phyloP scores from a whole-genome alignment of 345 rosid species.

The Crucihimalaya himalaica region DNA sequence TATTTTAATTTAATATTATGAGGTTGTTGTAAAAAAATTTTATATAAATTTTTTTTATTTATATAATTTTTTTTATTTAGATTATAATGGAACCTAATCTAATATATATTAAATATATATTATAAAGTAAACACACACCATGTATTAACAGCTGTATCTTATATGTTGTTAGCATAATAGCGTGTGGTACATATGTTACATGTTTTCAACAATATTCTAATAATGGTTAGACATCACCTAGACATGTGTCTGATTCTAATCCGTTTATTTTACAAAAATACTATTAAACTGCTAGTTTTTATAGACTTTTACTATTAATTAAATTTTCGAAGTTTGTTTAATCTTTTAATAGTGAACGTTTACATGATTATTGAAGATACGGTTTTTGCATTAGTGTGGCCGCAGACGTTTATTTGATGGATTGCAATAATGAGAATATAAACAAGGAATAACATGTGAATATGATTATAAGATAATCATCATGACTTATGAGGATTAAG shows the following conservation, averaged over 20 bases:
- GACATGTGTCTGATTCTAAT: conserved; percentile 21
- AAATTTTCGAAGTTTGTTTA: background rate
- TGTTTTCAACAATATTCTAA: conserved; percentile 24
- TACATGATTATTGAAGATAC: conserved; percentile 21
- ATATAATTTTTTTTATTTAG: too few relatives aligned
- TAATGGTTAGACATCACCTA: conserved; percentile 26
- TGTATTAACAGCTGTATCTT: conserved; percentile 17
- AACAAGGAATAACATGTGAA: background rate
- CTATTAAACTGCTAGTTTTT: background rate
- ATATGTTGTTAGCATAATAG: conserved; percentile 5
- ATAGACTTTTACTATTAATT: background rate
- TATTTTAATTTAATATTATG: too few relatives aligned
- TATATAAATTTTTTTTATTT: too few relatives aligned
- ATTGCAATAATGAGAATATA: conserved; percentile 15
- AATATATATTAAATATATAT: too few relatives aligned
- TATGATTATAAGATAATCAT: conserved; percentile 3
- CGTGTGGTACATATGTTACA: conserved; percentile 28
- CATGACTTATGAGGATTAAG: conserved; percentile 22
- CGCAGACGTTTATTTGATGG: conserved; percentile 1
- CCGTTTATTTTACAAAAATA: background rate
- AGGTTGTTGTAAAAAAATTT: too few relatives aligned
- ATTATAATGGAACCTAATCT: too few relatives aligned
- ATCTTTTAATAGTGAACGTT: background rate
- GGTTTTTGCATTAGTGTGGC: conserved; percentile 18
- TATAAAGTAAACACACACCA: too few relatives aligned